These are phyloP conservation scores for Albizia julibrissin DNA, from an alignment of 306 rosid genomes.

Conservation along the genomic window DNA sequence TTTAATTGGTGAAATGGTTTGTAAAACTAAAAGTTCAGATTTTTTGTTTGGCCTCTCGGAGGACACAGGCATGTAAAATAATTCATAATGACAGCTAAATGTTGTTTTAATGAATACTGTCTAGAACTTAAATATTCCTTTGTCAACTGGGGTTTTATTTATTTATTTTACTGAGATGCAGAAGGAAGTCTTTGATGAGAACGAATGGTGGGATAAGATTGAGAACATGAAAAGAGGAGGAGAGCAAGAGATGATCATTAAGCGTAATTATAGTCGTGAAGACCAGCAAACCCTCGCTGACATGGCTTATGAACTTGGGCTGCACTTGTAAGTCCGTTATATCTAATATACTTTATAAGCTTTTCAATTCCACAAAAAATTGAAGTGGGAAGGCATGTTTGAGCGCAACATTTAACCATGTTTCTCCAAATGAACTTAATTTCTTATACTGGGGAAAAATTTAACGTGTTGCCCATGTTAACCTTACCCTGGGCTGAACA, in stretches of 20 bases:
- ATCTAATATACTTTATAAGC: background rate
- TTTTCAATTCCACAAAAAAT: constrained; percentile 15
- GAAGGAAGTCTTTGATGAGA: constrained; percentile 81
- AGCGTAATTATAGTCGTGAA: constrained; percentile 59
- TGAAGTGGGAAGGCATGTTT: constrained; percentile 6
- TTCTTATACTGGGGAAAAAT: too few relatives aligned
- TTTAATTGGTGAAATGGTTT: background rate
- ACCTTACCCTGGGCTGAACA: too few relatives aligned
- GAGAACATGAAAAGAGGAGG: constrained; percentile 73
- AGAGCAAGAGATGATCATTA: constrained; percentile 76
- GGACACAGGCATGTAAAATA: background rate
- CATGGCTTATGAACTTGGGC: constrained; percentile 71
- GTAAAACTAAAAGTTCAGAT: background rate
- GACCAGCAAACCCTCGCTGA: constrained; percentile 83
- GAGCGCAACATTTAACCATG: background rate
- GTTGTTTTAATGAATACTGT: background rate
- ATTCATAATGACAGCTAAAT: background rate
- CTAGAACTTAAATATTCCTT: background rate
- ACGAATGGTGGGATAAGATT: constrained; percentile 84
- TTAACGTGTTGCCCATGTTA: too few relatives aligned
- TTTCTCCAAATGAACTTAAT: too few relatives aligned
- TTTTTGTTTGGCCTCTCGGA: background rate
- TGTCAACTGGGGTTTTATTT: background rate
- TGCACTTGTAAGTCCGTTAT: constrained; percentile 69
- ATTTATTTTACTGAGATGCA: constrained; percentile 29